phyloP scores from a whole-genome alignment of 2,329 filamentous ascomycete species.

The Fusarium annulatum region DNA sequence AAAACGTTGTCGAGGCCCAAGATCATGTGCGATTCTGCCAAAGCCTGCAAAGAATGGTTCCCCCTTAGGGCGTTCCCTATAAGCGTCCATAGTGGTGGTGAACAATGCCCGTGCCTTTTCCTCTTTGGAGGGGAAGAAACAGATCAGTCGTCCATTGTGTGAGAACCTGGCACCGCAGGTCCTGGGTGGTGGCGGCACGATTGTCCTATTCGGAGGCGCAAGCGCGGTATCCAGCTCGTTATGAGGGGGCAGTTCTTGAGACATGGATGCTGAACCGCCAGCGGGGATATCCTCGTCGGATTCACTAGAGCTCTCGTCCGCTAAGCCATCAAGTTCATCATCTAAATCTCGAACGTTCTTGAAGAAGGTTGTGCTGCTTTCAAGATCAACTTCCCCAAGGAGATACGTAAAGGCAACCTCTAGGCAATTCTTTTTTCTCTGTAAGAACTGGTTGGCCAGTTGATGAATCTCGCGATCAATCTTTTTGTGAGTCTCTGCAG shows the following conservation, averaged over 20 bases:
- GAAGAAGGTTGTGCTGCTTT: conserved; percentile 70
- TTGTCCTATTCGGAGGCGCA: conserved; percentile 61
- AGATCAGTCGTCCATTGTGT: conserved; percentile 70
- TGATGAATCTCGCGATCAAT: conserved; percentile 67
- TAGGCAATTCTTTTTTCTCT: conserved; percentile 70
- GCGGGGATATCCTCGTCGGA: conserved; percentile 71
- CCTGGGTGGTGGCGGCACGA: conserved; percentile 67
- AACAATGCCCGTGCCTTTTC: conserved; percentile 65
- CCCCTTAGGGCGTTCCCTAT: conserved; percentile 61
- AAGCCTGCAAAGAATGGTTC: conserved; percentile 69
- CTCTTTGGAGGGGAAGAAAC: conserved; percentile 77
- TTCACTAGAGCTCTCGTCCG: conserved; percentile 86
- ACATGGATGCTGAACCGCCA: conserved; percentile 68
- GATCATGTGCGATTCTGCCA: conserved; percentile 64
- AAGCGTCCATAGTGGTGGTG: conserved; percentile 58
- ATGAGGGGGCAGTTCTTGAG: conserved; percentile 68
- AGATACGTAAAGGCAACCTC: conserved; percentile 72
- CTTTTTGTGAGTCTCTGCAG: conserved; percentile 62
- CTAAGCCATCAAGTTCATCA: conserved; percentile 65
- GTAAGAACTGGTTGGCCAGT: conserved; percentile 65
- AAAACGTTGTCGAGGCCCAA: conserved; percentile 59
- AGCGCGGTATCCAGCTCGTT: conserved; percentile 65
- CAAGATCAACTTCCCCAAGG: conserved; percentile 70
- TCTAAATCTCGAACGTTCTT: conserved; percentile 73
- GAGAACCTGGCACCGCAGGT: conserved; percentile 71